Evolutionary conservation across 495 filamentous ascomycete species (phyloP), one percentile per base, ranked within the genome.

Genomic region (Neurospora intermedia): DNA sequence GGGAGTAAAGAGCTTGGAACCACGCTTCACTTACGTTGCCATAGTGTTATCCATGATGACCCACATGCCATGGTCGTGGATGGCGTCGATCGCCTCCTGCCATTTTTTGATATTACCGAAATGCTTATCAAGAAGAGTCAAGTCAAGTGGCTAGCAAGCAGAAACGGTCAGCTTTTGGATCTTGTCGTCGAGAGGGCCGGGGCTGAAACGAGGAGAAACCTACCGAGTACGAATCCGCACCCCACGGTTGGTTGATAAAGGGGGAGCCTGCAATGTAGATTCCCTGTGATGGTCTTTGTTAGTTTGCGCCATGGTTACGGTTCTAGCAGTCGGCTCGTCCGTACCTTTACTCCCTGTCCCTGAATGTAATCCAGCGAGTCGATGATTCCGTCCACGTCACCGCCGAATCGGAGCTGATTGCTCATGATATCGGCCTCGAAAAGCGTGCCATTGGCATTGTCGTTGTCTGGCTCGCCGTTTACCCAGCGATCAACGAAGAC

Each of bases 331-430:
- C 46, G 46, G 54, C 20, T 16, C 5, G 27, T 4, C 20, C 23
- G 11, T 72, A 80, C 79, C 78, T 91, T 92, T 79, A 92, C 88
- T 2, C 91, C 91, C 89, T 92, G 89, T 59, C 91, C 91, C 72
- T 91, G 89, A 46, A 93, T 78, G 79, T 93, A 93, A 76, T 93
- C 91, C 71, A 93, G 81, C 18, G 88, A 89, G 74, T 91, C 88
- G 62, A 88, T 75, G 43, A 93, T 72, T 9, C 91, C 91, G 62
- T 82, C 83, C 35, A 91, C 83, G 78, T 93, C 91, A 45, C 91
- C 91, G 43, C 91, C 91, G 81, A 91, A 88, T n/a, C 91, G 88
- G 80, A 93, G 87, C 78, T 92, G 91, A 72, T 88, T 93, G 71
- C 87, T 88, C 73, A 84, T 85, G 42, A 88, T 76, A 77, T 93